These are phyloP conservation scores for Xylaria scruposa DNA, from an alignment of 495 filamentous ascomycete species.

Conservation along the genomic window DNA sequence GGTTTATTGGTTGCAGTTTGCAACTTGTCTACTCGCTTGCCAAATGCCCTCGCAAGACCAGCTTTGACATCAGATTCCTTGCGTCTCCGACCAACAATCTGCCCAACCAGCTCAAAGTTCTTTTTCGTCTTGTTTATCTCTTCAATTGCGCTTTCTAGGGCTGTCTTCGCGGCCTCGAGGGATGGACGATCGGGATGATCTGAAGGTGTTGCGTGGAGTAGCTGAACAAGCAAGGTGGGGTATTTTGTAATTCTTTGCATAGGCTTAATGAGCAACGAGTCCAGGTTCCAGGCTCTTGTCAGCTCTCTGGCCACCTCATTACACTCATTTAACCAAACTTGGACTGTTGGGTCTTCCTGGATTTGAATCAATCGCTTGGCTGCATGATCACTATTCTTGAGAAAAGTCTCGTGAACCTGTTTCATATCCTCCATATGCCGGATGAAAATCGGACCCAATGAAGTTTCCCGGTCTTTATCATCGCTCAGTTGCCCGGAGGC, in stretches of 20 bases:
- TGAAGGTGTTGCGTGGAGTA: slow-evolving; percentile 77
- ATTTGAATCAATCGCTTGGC: slow-evolving; percentile 77
- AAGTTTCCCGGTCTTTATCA: slow-evolving; percentile 74
- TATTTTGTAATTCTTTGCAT: slow-evolving; percentile 93
- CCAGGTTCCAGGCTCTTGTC: slow-evolving; percentile 90
- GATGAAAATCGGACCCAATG: slow-evolving; percentile 79
- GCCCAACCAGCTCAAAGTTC: slow-evolving; percentile 84
- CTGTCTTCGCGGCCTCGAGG: slow-evolving; percentile 66
- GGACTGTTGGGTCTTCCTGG: slow-evolving; percentile 74
- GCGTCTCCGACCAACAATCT: slow-evolving; percentile 84
- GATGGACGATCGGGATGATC: slow-evolving; percentile 81
- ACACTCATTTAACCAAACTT: slow-evolving; percentile 92
- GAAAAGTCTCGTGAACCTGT: slow-evolving; percentile 80
- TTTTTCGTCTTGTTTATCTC: slow-evolving; percentile 94
- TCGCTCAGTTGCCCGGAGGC: slow-evolving; percentile 47
- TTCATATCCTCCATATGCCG: slow-evolving; percentile 79
- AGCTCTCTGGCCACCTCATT: slow-evolving; percentile 85
- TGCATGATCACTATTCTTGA: slow-evolving; percentile 85
- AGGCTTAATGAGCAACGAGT: slow-evolving; percentile 93
- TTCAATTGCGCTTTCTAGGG: slow-evolving; percentile 72
- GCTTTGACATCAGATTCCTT: slow-evolving; percentile 88
- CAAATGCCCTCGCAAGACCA: slow-evolving; percentile 85
- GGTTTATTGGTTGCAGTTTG: slow-evolving; percentile 66
- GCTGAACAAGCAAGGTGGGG: slow-evolving; percentile 77
- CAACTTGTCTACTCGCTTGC: slow-evolving; percentile 79